Base-by-base conservation (phyloP, 768 basidiomycete genomes). In the Phaeotremella fagi region DNA sequence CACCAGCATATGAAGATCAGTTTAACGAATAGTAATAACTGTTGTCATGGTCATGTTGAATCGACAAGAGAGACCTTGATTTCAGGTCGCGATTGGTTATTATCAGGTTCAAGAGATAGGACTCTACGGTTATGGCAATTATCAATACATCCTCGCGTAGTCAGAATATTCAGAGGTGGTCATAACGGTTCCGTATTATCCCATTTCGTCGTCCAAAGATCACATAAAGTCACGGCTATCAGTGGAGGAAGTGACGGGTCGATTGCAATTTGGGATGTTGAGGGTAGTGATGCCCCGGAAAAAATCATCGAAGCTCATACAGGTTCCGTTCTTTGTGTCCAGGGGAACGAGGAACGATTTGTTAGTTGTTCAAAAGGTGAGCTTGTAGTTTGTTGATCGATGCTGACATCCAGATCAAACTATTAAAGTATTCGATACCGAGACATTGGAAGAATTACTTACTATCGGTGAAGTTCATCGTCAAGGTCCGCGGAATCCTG, bases 361-460 rank as follows among this genome's bases (percentile, higher is more conserved):
- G 72, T 74, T 28, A 64, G 64, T 45, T 70, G 70, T 41, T 70
- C 70, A 1, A 74, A 74, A 47, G 72, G 72, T 66, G 38, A 46
- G 65, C 46, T 22, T 22, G 33, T 6, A 22, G 24, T 44, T 14
- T 22, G 14, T 55, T 49, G 46, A 28, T 33, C 22, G 29, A 11
- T 24, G 22, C 28, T 54, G 15, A 41, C 38, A 53, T 16, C 16
- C 27, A 74, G 72, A 74, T 43, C 65, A 63, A 24, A 66, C 68
- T 3, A 74, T 74, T 26, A 56, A 59, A 28, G 56, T 70, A 3
- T 74, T 67, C 47, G 61, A 66, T 44, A 57, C 64, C 15, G 48
- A 65, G 7, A 70, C 70, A 1, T 58, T 74, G 1, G 48, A 68
- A 44, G 45, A 58, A 25, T 42, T 63, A 18, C 46, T 74, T 12